Percentiles rank a stretch among this genome's conserved stretches.
These are phyloP conservation scores for Pilobolus umbonatus DNA, from an alignment of 192 early-diverging fungal species.

Conservation along the genomic window DNA sequence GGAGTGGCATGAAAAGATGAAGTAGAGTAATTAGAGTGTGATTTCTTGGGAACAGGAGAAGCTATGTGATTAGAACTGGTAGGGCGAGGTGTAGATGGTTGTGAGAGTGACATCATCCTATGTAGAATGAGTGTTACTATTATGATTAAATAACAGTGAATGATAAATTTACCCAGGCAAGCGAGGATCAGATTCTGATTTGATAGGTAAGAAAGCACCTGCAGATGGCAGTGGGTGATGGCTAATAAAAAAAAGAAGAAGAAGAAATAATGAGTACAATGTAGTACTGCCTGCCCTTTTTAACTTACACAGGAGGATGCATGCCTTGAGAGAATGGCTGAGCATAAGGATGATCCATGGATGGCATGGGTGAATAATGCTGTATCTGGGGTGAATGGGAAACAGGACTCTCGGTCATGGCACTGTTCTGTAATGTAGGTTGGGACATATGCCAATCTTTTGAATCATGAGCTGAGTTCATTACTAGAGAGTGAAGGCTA, in stretches of 20 bases:
- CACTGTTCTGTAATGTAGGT: conserved; percentile 8
- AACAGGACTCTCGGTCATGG: conserved; percentile 16
- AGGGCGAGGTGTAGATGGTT: conserved; percentile 26
- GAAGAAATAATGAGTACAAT: background rate
- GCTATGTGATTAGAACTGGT: background rate
- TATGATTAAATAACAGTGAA: background rate
- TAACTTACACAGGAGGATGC: conserved; percentile 23
- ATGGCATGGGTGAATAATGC: conserved; percentile 16
- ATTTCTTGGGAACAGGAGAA: conserved; percentile 13
- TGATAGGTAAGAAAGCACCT: conserved; percentile 10
- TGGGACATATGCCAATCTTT: conserved; percentile 15
- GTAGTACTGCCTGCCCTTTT: conserved; percentile 5
- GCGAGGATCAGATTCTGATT: conserved; percentile 22
- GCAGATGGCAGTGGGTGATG: conserved; percentile 12
- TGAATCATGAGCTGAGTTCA: conserved; percentile 22
- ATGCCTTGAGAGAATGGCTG: conserved; percentile 16
- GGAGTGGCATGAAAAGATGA: conserved; percentile 12
- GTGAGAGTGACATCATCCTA: conserved; percentile 26
- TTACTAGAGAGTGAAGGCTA: no score
- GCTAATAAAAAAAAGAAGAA: conserved; percentile 1
- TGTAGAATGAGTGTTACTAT: background rate
- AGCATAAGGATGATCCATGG: conserved; percentile 19
- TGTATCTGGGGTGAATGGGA: conserved; percentile 12
- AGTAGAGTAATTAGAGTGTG: background rate
- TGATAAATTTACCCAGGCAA: conserved; percentile 23